Evolutionary conservation across 2,329 filamentous ascomycete species (phyloP), one percentile per base, ranked within the genome.

Genomic region (Aspergillus hiratsukae): DNA sequence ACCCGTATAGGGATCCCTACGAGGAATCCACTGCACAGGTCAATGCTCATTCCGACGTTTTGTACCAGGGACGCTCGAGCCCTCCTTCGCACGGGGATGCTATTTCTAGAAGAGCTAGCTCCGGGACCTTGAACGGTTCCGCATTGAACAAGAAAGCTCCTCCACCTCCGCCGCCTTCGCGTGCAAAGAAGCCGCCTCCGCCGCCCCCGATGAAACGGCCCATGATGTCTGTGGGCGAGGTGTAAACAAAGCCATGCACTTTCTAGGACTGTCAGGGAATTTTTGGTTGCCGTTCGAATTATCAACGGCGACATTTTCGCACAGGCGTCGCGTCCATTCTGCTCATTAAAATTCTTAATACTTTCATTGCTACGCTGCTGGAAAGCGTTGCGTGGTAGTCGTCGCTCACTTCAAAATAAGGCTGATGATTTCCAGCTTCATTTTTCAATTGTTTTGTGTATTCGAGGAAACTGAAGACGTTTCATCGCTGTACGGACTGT

Each of bases 151-250:
- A 81, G 69, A 85, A 83, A 71, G 80, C 79, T 48, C 82, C 84
- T 49, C 85, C 86, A 21, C 85, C 86, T 28, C 86, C 85, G 25
- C 83, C 83, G 27, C 82, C 83, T 8, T 81, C 81, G 23, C 76
- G 85, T 66, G 75, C 82, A 37, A 88, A 87, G 78, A 88, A 88
- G 71, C 84, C 85, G 23, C 84, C 85, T 58, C 83, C 83, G 40
- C 85, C 84, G 23, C 83, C 83, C 10, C 85, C 86, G 23, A 81
- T 85, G 74, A 87, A 87, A 77, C 76, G 83, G 62, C 80, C 66
- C 25, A 54, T 71, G 27, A 53, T 73, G 3, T 64, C 68, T 43
- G 64, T 65, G 31, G 64, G 59, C 2, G 64, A 69, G 54, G 59
- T 59, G 46, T 72, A 61, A 54, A 8, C 41, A 19, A 35, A 48